Evolutionary conservation across 495 filamentous ascomycete species (phyloP).

Genomic region (Xylaria bambusicola): DNA sequence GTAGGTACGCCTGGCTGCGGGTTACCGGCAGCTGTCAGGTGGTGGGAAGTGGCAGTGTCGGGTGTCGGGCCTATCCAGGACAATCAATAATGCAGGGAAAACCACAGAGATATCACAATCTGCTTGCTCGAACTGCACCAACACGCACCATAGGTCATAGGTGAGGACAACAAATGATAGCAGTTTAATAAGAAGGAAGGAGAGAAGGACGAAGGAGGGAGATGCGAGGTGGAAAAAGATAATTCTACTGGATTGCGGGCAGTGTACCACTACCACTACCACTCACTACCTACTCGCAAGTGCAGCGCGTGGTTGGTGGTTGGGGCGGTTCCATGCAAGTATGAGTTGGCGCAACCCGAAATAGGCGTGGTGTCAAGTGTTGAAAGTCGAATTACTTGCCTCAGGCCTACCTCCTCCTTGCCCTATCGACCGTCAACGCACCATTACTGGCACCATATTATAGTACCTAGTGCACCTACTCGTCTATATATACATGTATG

Average conservation of each 20-base stretch:
- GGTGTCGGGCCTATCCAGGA: background rate
- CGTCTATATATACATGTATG: no score
- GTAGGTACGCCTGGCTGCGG: no score
- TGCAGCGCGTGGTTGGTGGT: conserved; percentile 20
- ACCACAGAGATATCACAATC: background rate
- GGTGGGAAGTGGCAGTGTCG: conserved; percentile 10
- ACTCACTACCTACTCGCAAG: no score
- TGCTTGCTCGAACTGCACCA: background rate
- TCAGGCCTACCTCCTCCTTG: no score
- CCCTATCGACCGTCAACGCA: no score
- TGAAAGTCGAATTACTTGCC: background rate
- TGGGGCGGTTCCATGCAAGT: conserved; percentile 37
- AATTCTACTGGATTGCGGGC: conserved; percentile 2
- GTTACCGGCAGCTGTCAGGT: background rate
- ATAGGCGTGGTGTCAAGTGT: conserved; percentile 14
- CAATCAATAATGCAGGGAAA: no score
- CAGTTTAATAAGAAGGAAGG: conserved; percentile 9
- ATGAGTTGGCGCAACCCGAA: conserved; percentile 22
- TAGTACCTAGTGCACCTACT: no score
- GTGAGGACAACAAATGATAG: conserved; percentile 1
- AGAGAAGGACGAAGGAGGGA: conserved; percentile 11
- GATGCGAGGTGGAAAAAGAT: no score
- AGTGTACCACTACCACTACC: no score
- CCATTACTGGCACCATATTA: no score
- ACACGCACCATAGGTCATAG: no score